phyloP scores from a whole-genome alignment of 768 basidiomycete genomes.

The Fistulinella prunicolor region DNA sequence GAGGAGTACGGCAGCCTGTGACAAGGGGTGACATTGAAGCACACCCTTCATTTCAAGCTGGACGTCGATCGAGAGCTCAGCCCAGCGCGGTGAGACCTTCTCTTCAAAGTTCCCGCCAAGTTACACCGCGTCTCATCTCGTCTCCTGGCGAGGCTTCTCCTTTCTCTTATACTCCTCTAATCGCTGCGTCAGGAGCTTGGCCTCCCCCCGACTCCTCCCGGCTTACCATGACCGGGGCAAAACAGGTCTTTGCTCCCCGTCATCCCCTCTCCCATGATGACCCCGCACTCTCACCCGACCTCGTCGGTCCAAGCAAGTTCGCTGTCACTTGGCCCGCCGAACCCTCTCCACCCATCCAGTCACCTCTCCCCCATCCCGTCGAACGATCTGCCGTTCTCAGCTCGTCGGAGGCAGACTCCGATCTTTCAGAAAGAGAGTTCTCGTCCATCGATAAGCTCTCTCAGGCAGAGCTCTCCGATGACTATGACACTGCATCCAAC shows the following conservation, averaged over 20 bases:
- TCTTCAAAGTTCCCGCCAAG: conserved; percentile 13
- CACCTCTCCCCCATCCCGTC: conserved; percentile 30
- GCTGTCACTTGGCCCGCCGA: conserved; percentile 58
- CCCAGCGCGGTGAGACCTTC: conserved; percentile 12
- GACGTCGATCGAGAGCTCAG: conserved; percentile 29
- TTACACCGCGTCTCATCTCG: conserved; percentile 12
- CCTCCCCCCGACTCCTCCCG: conserved; percentile 8
- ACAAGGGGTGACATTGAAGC: conserved; percentile 26
- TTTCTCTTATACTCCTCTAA: conserved; percentile 9
- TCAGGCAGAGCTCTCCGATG: conserved; percentile 32
- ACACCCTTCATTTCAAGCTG: conserved; percentile 22
- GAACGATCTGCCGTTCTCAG: conserved; percentile 42
- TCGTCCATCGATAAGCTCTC: conserved; percentile 31
- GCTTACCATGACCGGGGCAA: conserved; percentile 28
- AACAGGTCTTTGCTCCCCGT: conserved; percentile 48
- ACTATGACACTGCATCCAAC: conserved; percentile 25
- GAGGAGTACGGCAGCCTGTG: conserved; percentile 27
- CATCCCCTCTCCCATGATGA: conserved; percentile 42
- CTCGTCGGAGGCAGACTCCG: conserved; percentile 52
- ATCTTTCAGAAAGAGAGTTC: conserved; percentile 45
- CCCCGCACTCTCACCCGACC: conserved; percentile 44
- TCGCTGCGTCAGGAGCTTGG: conserved; percentile 15
- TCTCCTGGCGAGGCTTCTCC: conserved; percentile 28
- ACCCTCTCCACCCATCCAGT: conserved; percentile 36
- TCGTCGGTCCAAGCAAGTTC: conserved; percentile 53